Evolutionary conservation across 108 stramenopile genomes (phyloP).

Genomic region (Cafeteria roenbergensis): DNA sequence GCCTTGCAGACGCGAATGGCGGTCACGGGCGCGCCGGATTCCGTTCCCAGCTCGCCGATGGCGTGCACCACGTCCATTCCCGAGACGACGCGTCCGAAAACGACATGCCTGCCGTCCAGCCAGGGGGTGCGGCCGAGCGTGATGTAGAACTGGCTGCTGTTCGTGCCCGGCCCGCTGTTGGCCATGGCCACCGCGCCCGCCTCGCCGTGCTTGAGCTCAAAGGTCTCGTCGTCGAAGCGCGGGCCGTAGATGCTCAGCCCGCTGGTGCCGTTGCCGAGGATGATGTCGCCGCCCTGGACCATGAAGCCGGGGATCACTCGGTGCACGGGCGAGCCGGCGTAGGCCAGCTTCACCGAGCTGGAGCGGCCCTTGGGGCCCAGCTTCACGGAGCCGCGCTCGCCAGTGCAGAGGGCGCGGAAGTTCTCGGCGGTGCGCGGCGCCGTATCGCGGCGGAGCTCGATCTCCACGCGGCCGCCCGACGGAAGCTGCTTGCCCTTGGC

Average conservation of each 20-base stretch:
- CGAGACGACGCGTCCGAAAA: constrained; percentile 12
- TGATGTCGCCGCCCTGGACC: constrained; percentile 61
- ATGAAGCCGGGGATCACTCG: constrained; percentile 62
- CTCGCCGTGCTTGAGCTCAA: constrained; percentile 59
- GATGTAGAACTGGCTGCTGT: constrained; percentile 76
- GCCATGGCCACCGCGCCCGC: constrained; percentile 75
- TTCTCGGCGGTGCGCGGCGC: constrained; percentile 90
- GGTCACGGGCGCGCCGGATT: too few relatives aligned
- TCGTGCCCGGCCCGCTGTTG: constrained; percentile 71
- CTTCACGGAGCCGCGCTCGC: constrained; percentile 68
- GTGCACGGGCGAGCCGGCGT: constrained; percentile 57
- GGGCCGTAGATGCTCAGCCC: constrained; percentile 61
- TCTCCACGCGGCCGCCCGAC: constrained; percentile 65
- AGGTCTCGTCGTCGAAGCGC: constrained; percentile 82
- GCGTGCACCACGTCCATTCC: constrained; percentile 51
- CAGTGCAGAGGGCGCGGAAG: constrained; percentile 79
- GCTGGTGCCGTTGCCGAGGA: constrained; percentile 62
- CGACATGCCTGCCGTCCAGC: constrained; percentile 63
- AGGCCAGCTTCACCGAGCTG: neutral
- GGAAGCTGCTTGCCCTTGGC: too few relatives aligned
- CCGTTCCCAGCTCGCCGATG: too few relatives aligned
- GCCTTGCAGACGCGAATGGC: too few relatives aligned
- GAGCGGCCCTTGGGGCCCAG: too few relatives aligned
- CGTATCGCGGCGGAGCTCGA: constrained; percentile 65
- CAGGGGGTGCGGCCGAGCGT: constrained; percentile 60